phyloP scores from a whole-genome alignment of 1,284 basidiomycete species.

The Mycena sp. region DNA sequence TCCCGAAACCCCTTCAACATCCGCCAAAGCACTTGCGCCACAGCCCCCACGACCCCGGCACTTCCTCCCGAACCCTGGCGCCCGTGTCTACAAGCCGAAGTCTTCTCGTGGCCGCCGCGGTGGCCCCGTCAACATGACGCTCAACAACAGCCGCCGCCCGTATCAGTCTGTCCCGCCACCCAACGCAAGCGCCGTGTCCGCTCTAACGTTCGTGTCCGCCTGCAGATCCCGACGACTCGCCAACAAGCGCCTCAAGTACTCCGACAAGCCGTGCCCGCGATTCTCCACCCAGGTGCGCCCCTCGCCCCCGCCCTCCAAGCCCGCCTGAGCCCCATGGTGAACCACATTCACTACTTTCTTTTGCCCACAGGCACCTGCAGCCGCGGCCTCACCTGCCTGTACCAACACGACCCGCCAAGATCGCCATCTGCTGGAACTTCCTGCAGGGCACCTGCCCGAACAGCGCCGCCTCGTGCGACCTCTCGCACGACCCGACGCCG shows the following conservation, averaged over 20 bases:
- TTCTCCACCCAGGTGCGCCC: slow-evolving; percentile 90
- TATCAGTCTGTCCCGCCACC: slow-evolving; percentile 64
- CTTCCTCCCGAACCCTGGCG: slow-evolving; percentile 37
- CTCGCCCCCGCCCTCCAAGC: slow-evolving; percentile 37
- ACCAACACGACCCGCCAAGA: slow-evolving; percentile 88
- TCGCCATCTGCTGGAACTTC: slow-evolving; percentile 92
- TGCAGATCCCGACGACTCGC: slow-evolving; percentile 53
- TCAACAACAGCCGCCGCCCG: slow-evolving; percentile 69
- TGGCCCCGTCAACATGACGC: slow-evolving; percentile 68
- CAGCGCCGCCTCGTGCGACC: slow-evolving; percentile 78
- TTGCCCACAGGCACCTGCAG: slow-evolving; percentile 78
- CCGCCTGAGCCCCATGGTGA: slow-evolving; percentile 34
- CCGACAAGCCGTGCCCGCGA: slow-evolving; percentile 89
- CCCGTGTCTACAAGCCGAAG: slow-evolving; percentile 71
- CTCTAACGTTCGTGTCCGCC: slow-evolving; percentile 44
- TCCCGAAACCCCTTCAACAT: slow-evolving; percentile 28
- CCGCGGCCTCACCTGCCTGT: slow-evolving; percentile 89
- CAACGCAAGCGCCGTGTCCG: slow-evolving; percentile 9
- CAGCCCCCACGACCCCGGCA: slow-evolving; percentile 26
- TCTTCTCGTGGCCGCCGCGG: slow-evolving; percentile 56
- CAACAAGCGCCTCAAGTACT: slow-evolving; percentile 64
- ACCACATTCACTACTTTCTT: slow-evolving; percentile 32
- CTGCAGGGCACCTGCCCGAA: slow-evolving; percentile 85
- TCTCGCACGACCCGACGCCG: slow-evolving; percentile 90
- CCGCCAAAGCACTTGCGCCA: slow-evolving; percentile 37